phyloP scores from a whole-genome alignment of 2,329 filamentous ascomycete genomes.

The Pseudopyrenochaeta lycopersici region DNA sequence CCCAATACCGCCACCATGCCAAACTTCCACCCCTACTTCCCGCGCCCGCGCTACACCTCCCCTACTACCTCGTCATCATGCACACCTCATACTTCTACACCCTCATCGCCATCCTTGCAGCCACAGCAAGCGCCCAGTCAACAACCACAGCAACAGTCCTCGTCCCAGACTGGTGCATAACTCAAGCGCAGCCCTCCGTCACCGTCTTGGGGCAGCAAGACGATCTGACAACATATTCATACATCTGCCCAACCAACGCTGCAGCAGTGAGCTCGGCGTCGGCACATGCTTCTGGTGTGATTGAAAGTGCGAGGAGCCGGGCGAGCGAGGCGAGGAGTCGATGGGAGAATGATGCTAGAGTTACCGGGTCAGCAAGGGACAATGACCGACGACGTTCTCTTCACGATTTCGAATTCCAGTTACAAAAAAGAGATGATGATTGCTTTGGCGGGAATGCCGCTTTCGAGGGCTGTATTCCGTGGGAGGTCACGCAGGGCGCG shows the following conservation, averaged over 20 bases:
- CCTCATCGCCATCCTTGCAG: slow-evolving; percentile 3
- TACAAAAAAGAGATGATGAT: slow-evolving; percentile 4
- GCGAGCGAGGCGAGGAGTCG: neutral
- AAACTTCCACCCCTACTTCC: slow-evolving; percentile 16
- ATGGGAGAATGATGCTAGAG: neutral
- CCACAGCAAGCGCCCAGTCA: slow-evolving; percentile 5
- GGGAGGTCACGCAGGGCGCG: slow-evolving; percentile 19
- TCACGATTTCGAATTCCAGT: neutral
- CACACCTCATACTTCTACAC: slow-evolving; percentile 2
- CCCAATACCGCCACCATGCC: slow-evolving; percentile 5
- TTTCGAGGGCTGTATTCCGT: slow-evolving; percentile 15
- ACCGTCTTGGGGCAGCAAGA: slow-evolving; percentile 4
- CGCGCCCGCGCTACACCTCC: slow-evolving; percentile 5
- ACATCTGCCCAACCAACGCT: slow-evolving; percentile 7
- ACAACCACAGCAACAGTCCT: slow-evolving; percentile 18
- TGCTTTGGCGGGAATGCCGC: slow-evolving; percentile 8
- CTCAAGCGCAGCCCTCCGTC: slow-evolving; percentile 8
- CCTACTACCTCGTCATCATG: slow-evolving; percentile 1
- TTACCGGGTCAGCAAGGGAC: neutral
- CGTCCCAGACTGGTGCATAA: slow-evolving; percentile 15
- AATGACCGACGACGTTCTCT: neutral
- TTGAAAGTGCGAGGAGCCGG: neutral
- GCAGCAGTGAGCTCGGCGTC: slow-evolving; percentile 6
- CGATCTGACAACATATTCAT: slow-evolving; percentile 9
- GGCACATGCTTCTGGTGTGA: neutral